A percentile compares a stretch with the other conserved stretches of the same genome.
phyloP scores from a whole-genome alignment of 306 rosid genomes.

The Styphnolobium japonicum region DNA sequence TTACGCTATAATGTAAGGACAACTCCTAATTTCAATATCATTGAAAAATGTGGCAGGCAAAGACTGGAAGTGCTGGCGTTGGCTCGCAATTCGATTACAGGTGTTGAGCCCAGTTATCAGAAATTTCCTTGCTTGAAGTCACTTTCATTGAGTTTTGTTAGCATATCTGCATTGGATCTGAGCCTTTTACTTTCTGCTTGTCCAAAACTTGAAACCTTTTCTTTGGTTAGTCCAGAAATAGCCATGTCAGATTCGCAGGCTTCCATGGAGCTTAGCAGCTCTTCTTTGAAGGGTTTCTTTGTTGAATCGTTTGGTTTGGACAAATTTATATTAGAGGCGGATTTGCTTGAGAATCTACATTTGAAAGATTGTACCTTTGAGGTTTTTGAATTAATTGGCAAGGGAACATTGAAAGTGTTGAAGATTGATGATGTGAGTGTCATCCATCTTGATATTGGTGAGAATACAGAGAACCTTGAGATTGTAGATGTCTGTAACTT shows the following conservation, averaged over 20 bases:
- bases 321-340: constrained; percentile 50
- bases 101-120: constrained; percentile 66
- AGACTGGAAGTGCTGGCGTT: constrained; percentile 55
- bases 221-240: constrained; percentile 52
- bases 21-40: constrained; percentile 57
- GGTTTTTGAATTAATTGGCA: constrained; percentile 53
- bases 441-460: constrained; percentile 69
- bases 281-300: constrained; percentile 56
- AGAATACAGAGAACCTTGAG: constrained; percentile 68
- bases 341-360: constrained; percentile 54
- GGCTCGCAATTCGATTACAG: constrained; percentile 53
- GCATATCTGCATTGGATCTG: constrained; percentile 70
- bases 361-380: constrained; percentile 62
- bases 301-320: constrained; percentile 59
- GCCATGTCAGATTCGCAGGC: constrained; percentile 57
- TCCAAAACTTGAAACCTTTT: constrained; percentile 57
- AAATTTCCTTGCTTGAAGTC: constrained; percentile 67
- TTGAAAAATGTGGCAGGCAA: constrained; percentile 61
- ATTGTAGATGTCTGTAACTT: constrained; percentile 69
- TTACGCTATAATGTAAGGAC: constrained; percentile 57
- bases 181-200: constrained; percentile 61
- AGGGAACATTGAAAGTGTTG: constrained; percentile 55
- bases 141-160: constrained; percentile 50
- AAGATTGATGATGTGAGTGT: constrained; percentile 73
- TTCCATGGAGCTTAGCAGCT: constrained; percentile 52